Evolutionary conservation across 169 alveolate genomes (phyloP).

Genomic region (Babesia caballi): DNA sequence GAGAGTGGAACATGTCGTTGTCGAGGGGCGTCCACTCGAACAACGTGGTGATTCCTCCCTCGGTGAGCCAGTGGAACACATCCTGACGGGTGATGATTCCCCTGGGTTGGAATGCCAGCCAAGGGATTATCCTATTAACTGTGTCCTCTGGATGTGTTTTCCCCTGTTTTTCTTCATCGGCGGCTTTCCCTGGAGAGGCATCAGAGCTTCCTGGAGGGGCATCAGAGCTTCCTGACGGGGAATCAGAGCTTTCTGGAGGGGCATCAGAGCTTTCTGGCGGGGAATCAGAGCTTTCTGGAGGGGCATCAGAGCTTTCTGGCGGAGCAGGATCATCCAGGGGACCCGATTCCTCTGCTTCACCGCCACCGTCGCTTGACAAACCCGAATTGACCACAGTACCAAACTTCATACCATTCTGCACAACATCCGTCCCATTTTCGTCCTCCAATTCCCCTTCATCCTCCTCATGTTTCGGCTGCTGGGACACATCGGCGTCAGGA

Average conservation of each 20-base stretch:
- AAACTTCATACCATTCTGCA: too few relatives aligned
- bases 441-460: neutral
- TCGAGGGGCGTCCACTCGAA: neutral
- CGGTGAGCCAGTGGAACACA: slow-evolving; percentile 36
- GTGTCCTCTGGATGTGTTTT: neutral
- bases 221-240: neutral
- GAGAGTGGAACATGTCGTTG: neutral
- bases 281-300: neutral
- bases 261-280: neutral
- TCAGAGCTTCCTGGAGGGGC: neutral
- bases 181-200: neutral
- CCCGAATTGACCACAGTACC: too few relatives aligned
- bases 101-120: neutral
- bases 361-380: neutral
- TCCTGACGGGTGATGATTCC: slow-evolving; percentile 20
- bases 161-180: neutral
- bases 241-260: neutral
- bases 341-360: neutral
- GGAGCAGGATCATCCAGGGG: neutral
- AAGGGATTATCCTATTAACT: neutral
- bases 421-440: neutral
- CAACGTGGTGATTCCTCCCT: slow-evolving; percentile 5
- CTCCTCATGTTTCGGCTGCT: neutral
- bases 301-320: neutral
- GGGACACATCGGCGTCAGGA: neutral